Evolutionary conservation across 805 yeast genomes (phyloP).

Genomic region (Saccharomycopsis javanensis): DNA sequence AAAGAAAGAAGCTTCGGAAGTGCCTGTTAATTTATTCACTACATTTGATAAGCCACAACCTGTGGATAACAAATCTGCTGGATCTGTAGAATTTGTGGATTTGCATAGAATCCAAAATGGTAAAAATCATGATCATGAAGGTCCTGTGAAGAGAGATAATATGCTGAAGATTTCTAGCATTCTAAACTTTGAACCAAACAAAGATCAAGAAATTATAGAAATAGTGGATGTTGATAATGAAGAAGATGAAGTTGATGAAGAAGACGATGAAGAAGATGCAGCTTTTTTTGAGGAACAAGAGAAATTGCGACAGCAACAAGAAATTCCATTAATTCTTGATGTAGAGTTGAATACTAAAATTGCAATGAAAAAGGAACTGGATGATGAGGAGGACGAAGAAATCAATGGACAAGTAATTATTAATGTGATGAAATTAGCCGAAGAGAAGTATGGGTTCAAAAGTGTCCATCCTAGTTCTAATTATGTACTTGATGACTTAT

Average conservation of each 20-base stretch:
- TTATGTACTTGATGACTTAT: slow-evolving; percentile 44
- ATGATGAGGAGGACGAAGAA: slow-evolving; percentile 1
- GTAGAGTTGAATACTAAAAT: slow-evolving; percentile 41
- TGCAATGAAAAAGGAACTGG: slow-evolving; percentile 39
- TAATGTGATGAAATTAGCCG: slow-evolving; percentile 65
- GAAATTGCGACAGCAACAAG: slow-evolving; percentile 17
- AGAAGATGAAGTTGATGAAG: slow-evolving; percentile 7
- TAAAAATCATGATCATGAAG: neutral
- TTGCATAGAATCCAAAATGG: neutral
- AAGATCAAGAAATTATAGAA: slow-evolving; percentile 2
- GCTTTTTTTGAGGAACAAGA: slow-evolving; percentile 14
- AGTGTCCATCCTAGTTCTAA: slow-evolving; percentile 58
- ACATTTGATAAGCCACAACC: slow-evolving; percentile 5
- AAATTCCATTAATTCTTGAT: slow-evolving; percentile 47
- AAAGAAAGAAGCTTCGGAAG: neutral
- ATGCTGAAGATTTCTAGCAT: slow-evolving; percentile 3
- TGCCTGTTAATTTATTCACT: neutral
- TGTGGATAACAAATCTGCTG: slow-evolving; percentile 1
- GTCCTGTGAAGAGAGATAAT: neutral
- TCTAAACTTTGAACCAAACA: neutral
- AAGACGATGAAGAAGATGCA: slow-evolving; percentile 16
- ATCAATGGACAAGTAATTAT: slow-evolving; percentile 43
- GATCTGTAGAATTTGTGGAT: neutral
- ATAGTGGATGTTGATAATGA: slow-evolving; percentile 12
- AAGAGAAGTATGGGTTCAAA: slow-evolving; percentile 77